Evolutionary conservation across 179 eudicot genomes (phyloP).

Genomic region (Carnegiea gigantea): DNA sequence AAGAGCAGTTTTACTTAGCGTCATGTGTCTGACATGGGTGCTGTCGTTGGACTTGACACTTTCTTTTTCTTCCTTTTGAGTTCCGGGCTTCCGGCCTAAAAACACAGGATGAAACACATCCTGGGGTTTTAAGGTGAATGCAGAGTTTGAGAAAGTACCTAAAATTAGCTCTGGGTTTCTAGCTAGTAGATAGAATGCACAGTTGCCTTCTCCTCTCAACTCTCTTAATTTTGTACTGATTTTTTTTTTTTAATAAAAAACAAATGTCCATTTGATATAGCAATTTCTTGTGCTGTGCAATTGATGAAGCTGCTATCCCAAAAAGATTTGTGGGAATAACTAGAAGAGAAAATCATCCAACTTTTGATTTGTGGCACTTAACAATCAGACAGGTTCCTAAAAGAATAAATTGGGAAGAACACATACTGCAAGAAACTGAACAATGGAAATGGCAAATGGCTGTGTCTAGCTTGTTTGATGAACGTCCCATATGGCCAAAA

Average conservation of each 20-base stretch:
- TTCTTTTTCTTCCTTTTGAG: too few species aligned
- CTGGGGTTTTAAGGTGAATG: not conserved
- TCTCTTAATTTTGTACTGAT: not conserved
- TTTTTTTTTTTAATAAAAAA: not conserved
- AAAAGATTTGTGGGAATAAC: not conserved
- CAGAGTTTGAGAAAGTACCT: not conserved
- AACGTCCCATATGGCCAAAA: constrained; percentile 89
- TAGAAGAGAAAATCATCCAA: not conserved
- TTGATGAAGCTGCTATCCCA: not conserved
- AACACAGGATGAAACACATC: not conserved
- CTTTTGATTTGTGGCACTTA: constrained; percentile 33
- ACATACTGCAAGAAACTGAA: constrained; percentile 56
- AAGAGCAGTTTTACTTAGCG: too few species aligned
- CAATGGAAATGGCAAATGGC: constrained; percentile 72
- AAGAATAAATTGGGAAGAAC: constrained; percentile 69
- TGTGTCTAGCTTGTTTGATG: constrained; percentile 78
- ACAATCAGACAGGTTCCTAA: constrained; percentile 79
- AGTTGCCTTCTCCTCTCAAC: not conserved
- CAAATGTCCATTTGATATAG: not conserved
- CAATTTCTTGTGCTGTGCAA: not conserved
- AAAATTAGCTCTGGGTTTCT: not conserved
- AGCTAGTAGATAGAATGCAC: not conserved
- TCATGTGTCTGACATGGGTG: too few species aligned
- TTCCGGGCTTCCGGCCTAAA: too few species aligned
- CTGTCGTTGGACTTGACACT: too few species aligned